Percentiles rank a stretch among this genome's conserved stretches.
phyloP scores from a whole-genome alignment of 1,284 basidiomycete genomes.

The Naganishia sp. region DNA sequence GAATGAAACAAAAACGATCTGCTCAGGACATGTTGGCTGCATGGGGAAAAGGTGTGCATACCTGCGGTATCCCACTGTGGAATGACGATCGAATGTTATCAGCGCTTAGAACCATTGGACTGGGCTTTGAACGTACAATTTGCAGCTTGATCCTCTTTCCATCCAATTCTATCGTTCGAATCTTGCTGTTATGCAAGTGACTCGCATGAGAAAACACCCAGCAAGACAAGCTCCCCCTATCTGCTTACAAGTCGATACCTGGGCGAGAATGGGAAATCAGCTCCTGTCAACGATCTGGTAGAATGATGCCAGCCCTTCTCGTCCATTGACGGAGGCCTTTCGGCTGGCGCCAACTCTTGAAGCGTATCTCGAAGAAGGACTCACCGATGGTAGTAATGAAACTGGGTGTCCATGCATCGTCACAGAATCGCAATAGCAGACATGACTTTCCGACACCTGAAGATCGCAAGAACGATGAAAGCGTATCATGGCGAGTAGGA shows the following conservation, averaged over 20 bases:
- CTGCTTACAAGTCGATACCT: conserved; percentile 53
- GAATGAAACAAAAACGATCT: not conserved
- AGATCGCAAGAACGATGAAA: not conserved
- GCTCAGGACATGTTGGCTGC: not conserved
- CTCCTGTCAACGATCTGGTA: not conserved
- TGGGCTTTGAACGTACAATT: conserved; percentile 65
- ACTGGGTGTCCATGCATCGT: conserved; percentile 99
- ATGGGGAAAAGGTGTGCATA: not conserved
- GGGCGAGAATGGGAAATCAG: not conserved
- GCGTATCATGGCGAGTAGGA: not conserved
- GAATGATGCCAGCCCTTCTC: not conserved
- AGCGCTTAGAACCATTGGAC: not conserved
- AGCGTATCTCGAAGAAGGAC: conserved; percentile 5
- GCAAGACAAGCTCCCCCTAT: not conserved
- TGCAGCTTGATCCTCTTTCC: conserved; percentile 95
- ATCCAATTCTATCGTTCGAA: conserved; percentile 93
- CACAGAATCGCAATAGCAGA: conserved; percentile 96
- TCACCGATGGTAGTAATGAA: conserved; percentile 98
- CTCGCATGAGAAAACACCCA: conserved; percentile 6
- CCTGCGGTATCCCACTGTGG: conserved; percentile 92
- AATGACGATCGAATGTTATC: not conserved
- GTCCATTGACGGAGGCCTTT: not conserved
- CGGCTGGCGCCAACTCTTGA: not conserved
- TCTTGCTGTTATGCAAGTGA: conserved; percentile 53
- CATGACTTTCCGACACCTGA: conserved; percentile 97